Percentiles rank a stretch among this genome's conserved stretches.
phyloP scores from a whole-genome alignment of 2,329 filamentous ascomycete genomes.

The Hypoxylon sp. region DNA sequence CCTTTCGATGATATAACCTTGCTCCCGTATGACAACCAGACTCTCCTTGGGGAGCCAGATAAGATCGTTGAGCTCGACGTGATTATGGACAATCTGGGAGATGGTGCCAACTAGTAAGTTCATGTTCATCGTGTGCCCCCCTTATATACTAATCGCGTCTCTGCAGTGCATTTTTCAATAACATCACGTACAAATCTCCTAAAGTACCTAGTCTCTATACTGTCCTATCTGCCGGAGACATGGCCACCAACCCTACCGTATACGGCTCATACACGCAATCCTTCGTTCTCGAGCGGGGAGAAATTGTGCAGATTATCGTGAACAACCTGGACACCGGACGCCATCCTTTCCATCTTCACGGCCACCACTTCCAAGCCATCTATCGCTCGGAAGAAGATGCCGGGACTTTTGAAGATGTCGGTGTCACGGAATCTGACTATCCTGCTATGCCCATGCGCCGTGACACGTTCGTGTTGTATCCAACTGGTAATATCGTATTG shows the following conservation, averaged over 20 bases:
- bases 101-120: conserved; percentile 74
- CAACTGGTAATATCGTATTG: conserved; percentile 75
- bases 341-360: conserved; percentile 84
- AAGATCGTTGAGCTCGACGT: conserved; percentile 72
- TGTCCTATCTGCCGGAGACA: conserved; percentile 71
- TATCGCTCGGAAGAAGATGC: conserved; percentile 69
- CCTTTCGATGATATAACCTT: conserved; percentile 80
- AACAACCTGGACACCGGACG: conserved; percentile 79
- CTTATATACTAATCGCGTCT: neutral
- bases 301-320: conserved; percentile 79
- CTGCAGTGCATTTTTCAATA: conserved; percentile 74
- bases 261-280: conserved; percentile 76
- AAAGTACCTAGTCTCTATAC: conserved; percentile 87
- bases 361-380: conserved; percentile 78
- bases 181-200: conserved; percentile 78
- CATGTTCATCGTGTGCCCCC: conserved; percentile 64
- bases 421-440: conserved; percentile 60
- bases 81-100: conserved; percentile 73
- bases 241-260: conserved; percentile 67
- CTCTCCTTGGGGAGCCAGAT: conserved; percentile 71
- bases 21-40: conserved; percentile 74
- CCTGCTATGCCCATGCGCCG: conserved; percentile 71
- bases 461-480: conserved; percentile 74
- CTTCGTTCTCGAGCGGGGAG: conserved; percentile 74
- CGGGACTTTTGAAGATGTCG: conserved; percentile 64